Evolutionary conservation across 257 asterid species (phyloP).

Genomic region (Marsdenia floribunda): DNA sequence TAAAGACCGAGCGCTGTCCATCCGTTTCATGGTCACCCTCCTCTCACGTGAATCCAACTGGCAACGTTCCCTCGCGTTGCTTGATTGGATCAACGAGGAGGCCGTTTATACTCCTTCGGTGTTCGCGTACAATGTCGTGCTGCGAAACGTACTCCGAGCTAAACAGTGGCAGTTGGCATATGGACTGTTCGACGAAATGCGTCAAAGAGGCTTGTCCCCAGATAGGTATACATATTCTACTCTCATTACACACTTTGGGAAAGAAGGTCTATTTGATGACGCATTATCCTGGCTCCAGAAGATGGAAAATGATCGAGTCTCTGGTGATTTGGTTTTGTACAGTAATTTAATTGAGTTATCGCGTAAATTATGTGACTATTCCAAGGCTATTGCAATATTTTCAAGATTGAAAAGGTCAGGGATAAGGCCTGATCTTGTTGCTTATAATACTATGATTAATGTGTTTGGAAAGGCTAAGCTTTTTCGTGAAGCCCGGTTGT

Average conservation of each 20-base stretch:
- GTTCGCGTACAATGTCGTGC: constrained; percentile 87
- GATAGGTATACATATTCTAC: constrained; percentile 92
- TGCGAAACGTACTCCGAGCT: constrained; percentile 70
- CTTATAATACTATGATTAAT: constrained; percentile 81
- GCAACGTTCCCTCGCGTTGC: constrained; percentile 83
- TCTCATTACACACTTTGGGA: constrained; percentile 75
- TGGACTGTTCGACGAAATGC: constrained; percentile 96
- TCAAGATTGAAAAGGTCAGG: constrained; percentile 71
- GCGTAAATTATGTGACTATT: constrained; percentile 67
- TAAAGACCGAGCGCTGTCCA: constrained; percentile 52
- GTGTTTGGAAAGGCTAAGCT: constrained; percentile 97
- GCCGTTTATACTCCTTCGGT: constrained; percentile 78
- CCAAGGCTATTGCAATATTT: constrained; percentile 80
- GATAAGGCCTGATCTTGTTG: constrained; percentile 76
- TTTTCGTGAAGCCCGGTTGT: constrained; percentile 60
- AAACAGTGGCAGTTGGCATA: constrained; percentile 71
- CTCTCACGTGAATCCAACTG: constrained; percentile 82
- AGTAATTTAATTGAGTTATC: constrained; percentile 87
- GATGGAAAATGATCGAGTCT: constrained; percentile 77
- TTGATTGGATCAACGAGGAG: constrained; percentile 84
- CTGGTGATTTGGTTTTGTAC: constrained; percentile 83
- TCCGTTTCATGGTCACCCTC: constrained; percentile 71
- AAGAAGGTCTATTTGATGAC: constrained; percentile 79
- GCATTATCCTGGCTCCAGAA: constrained; percentile 95
- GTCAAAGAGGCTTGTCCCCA: constrained; percentile 61